phyloP scores from a whole-genome alignment of 2,329 filamentous ascomycete genomes.

The Reticulascus tulasneorum region DNA sequence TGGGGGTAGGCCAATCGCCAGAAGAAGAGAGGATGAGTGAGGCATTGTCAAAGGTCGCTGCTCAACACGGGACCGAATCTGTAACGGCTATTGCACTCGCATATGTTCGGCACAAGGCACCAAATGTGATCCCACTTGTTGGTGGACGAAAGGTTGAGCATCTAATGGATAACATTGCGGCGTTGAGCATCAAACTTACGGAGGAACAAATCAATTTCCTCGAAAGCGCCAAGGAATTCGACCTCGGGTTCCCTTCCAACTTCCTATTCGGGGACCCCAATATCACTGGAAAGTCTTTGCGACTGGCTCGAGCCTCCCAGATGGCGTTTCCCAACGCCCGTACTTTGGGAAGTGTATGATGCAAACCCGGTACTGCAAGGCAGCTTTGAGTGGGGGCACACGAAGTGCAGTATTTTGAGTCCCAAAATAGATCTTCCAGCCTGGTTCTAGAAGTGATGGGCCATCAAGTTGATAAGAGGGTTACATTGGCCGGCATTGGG shows the following conservation, averaged over 20 bases:
- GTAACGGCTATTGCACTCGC: constrained; percentile 56
- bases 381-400: too few species aligned
- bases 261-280: constrained; percentile 51
- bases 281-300: too few species aligned
- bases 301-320: constrained; percentile 3
- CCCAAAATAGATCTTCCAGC: too few species aligned
- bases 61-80: constrained; percentile 47
- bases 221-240: constrained; percentile 48
- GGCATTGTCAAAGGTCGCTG: constrained; percentile 57
- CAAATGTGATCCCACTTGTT: constrained; percentile 49
- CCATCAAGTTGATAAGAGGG: too few species aligned
- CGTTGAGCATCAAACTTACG: constrained; percentile 43
- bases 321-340: constrained; percentile 12
- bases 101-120: constrained; percentile 46
- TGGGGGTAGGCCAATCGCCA: constrained; percentile 31
- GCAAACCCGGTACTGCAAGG: too few species aligned
- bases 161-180: constrained; percentile 52
- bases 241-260: constrained; percentile 52
- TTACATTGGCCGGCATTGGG: too few species aligned
- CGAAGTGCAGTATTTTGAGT: too few species aligned
- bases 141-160: constrained; percentile 50
- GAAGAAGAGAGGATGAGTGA: constrained; percentile 48
- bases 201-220: constrained; percentile 50
- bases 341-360: too few species aligned
- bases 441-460: too few species aligned